Conservation (phyloP, 805 yeast genomes). For the Starmerella apis region DNA sequence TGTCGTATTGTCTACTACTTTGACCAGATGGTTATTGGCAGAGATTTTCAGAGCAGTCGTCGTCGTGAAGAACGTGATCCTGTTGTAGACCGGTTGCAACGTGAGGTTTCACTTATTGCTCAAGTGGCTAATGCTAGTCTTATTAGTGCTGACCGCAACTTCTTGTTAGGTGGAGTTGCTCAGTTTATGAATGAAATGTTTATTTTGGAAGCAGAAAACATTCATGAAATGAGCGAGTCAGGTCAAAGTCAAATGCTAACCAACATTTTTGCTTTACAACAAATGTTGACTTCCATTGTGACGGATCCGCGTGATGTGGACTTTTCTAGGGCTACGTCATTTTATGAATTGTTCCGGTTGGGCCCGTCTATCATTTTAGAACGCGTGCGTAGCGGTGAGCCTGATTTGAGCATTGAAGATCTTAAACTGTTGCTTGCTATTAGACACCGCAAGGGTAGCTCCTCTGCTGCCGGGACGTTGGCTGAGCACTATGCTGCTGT, state of each 20-base stretch:
- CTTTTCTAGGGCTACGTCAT: conserved; percentile 43
- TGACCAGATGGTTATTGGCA: conserved; percentile 39
- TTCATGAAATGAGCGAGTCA: conserved; percentile 43
- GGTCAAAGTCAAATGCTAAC: conserved; percentile 52
- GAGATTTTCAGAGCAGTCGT: conserved; percentile 42
- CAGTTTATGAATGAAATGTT: conserved; percentile 42
- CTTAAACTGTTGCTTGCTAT: conserved; percentile 18
- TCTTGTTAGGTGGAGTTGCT: conserved; percentile 42
- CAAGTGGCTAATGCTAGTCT: conserved; percentile 34
- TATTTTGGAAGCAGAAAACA: conserved; percentile 43
- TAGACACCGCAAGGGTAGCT: conserved; percentile 21
- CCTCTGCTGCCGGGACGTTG: conserved; percentile 18
- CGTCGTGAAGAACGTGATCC: conserved; percentile 54
- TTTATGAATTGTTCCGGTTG: conserved; percentile 37
- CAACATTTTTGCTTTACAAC: conserved; percentile 58
- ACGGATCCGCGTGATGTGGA: conserved; percentile 43
- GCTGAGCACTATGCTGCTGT: conserved; percentile 16
- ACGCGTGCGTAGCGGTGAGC: conserved; percentile 20
- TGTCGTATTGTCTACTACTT: conserved; percentile 44
- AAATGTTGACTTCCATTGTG: conserved; percentile 52
- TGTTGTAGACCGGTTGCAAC: conserved; percentile 42
- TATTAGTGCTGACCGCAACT: conserved; percentile 27
- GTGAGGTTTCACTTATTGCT: conserved; percentile 40
- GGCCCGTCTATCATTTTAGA: conserved; percentile 25
- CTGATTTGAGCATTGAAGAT: conserved; percentile 21